Percentiles rank a stretch among this genome's conserved stretches.
Evolutionary conservation across 2,329 filamentous ascomycete genomes (phyloP).

Genomic region (Madurella fahalii): DNA sequence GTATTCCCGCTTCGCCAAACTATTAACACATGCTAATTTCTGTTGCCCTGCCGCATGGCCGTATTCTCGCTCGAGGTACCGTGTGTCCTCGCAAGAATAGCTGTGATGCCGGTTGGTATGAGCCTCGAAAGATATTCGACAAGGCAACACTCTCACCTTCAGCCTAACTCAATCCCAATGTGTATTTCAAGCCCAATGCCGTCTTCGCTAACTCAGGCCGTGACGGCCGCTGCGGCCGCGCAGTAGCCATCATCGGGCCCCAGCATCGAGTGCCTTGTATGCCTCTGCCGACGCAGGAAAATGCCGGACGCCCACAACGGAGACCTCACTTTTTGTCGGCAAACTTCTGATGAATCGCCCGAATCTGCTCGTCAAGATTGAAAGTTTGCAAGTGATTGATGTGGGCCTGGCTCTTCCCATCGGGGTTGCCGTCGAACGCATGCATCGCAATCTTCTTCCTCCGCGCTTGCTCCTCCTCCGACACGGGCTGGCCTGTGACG

Average conservation of each 20-base stretch:
- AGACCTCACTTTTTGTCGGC: slow-evolving; percentile 34
- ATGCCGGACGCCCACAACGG: background rate
- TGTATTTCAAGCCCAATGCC: slow-evolving; percentile 3
- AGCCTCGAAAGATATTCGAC: slow-evolving; percentile 4
- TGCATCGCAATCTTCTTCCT: slow-evolving; percentile 68
- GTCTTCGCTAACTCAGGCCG: background rate
- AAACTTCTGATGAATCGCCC: slow-evolving; percentile 56
- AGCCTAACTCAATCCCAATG: background rate
- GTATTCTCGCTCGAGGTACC: background rate
- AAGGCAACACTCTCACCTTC: slow-evolving; percentile 15
- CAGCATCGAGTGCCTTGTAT: background rate
- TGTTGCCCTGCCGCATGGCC: background rate
- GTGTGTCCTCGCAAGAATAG: background rate
- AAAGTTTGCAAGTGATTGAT: slow-evolving; percentile 60
- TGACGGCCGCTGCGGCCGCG: too few relatives aligned
- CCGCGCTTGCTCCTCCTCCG: slow-evolving; percentile 69
- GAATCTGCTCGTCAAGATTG: slow-evolving; percentile 84
- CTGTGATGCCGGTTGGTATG: slow-evolving; percentile 14
- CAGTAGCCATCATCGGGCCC: too few relatives aligned
- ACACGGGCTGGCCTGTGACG: slow-evolving; percentile 61
- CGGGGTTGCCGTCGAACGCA: slow-evolving; percentile 62
- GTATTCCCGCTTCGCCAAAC: slow-evolving; percentile 2
- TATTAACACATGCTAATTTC: slow-evolving; percentile 4
- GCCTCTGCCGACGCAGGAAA: background rate
- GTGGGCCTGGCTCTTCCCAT: slow-evolving; percentile 52